Base-by-base conservation (phyloP, 2,329 filamentous ascomycete species). In the Orbilia brochopaga region DNA sequence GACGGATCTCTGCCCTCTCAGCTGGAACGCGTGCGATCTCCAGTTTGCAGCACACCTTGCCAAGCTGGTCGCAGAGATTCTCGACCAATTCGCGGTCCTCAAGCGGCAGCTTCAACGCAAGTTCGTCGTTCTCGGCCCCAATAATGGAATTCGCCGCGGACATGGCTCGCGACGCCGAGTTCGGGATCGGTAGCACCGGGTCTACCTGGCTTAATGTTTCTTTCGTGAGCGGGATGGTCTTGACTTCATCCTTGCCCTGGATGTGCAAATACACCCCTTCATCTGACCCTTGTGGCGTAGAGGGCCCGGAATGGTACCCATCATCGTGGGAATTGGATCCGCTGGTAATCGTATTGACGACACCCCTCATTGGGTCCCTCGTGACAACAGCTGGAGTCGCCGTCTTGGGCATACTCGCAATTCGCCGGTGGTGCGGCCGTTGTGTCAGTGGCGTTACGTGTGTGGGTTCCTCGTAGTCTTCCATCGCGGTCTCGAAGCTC, bases 91-190 rank as follows among this genome's bases (percentile, higher is more conserved):
- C 62, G 35, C 69, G 61, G 51, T 73, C 69, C 50, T 35, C 57
- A 37, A 51, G 51, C 30, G 69, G 69, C 32, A 73, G 17, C 23
- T 73, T 73, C 21, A 73, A 42, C 10, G 69, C 69, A 17, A 73
- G 50, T n/a, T 62, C 62, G 46, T 73, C 69, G 37, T 67, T 40
- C 30, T 73, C 56, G 2, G 69, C 69, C n/a, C 69, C 69, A 21
- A 73, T 73, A 15, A 73, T 73, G 19, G 69, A 73, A 54, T 73
- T 67, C 24, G 69, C 66, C 5, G 69, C 69, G 7, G 69, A 67
- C 27, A 55, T 66, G n/a, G 69, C 69, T 54, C 67, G 64, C n/a
- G 65, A 70, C 4, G 60, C 51, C 8, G 66, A 37, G 19, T 27
- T 40, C 27, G 67, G 67, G 23, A 72, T 56, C 1, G 60, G 51